Percentiles rank a stretch among this genome's conserved stretches.
Conservation (phyloP, 2,329 filamentous ascomycete species). For the Aspergillus sojae region DNA sequence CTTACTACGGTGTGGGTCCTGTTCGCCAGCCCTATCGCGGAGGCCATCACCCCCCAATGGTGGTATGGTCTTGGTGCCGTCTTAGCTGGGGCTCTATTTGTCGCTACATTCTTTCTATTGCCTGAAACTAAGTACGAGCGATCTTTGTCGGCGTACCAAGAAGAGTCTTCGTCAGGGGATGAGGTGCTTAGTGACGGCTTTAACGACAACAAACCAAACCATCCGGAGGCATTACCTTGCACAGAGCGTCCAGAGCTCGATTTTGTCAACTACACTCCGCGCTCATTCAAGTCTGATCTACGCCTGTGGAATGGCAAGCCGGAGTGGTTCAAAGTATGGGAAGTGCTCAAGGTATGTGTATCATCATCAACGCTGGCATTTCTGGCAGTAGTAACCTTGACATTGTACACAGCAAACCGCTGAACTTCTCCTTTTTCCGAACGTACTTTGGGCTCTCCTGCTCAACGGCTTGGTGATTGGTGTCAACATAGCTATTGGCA, state of each 20-base stretch:
- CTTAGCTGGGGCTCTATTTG: slow-evolving; percentile 35
- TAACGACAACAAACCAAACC: slow-evolving; percentile 6
- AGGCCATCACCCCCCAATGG: slow-evolving; percentile 42
- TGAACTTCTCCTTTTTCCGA: slow-evolving; percentile 43
- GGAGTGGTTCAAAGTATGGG: slow-evolving; percentile 39
- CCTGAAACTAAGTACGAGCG: slow-evolving; percentile 50
- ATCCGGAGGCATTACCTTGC: background rate
- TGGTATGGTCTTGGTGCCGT: slow-evolving; percentile 50
- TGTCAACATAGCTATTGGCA: slow-evolving; percentile 47
- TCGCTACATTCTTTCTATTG: slow-evolving; percentile 43
- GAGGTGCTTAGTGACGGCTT: slow-evolving; percentile 11
- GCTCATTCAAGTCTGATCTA: slow-evolving; percentile 42
- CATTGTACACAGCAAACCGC: slow-evolving; percentile 28
- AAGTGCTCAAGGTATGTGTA: slow-evolving; percentile 21
- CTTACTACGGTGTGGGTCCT: slow-evolving; percentile 42
- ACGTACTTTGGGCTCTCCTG: slow-evolving; percentile 46
- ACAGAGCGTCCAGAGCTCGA: slow-evolving; percentile 35
- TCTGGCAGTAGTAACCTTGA: background rate
- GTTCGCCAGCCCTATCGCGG: slow-evolving; percentile 48
- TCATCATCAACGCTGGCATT: background rate
- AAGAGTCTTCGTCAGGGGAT: slow-evolving; percentile 22
- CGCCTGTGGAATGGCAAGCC: slow-evolving; percentile 43
- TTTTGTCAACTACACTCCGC: slow-evolving; percentile 37
- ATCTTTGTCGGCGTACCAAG: slow-evolving; percentile 41
- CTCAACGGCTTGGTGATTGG: slow-evolving; percentile 46